Evolutionary conservation across 805 yeast genomes (phyloP), one percentile per base, ranked within the genome.

Genomic region (Allodekkera sacchari): DNA sequence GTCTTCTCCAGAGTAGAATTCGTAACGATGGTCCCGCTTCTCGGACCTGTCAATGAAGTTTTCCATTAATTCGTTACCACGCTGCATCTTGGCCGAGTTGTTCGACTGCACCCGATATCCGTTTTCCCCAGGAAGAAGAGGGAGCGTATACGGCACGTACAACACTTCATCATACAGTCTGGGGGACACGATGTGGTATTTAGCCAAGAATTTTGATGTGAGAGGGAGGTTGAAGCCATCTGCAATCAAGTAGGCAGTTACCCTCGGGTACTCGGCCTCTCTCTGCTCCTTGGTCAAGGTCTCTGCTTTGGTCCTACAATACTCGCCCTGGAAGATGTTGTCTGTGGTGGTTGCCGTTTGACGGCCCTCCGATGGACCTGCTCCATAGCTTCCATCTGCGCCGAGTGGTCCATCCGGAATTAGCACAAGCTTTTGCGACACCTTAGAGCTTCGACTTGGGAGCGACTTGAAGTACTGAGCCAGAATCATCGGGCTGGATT

Each of bases 101-200:
- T 82, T 81, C 2, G 92, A 78, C 50, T 74, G 77, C 10, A 83
- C 77, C 33, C 94, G 61, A 44, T 69, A 80, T 0, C 94, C 87
- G 43, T 77, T 80, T 17, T 67, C 71, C 3, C 96, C 96, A 0
- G 95, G 94, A 3, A 85, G 60, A 18, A 88, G 62, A 0, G 97
- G 98, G 24, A 89, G 61, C 18, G 85, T 71, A 48, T 88, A 89
- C 1, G 95, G 94, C 6, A 83, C 89, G 48, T 88, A 89, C 16
- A 92, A 58, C n/a, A 85, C 94, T 45, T 89, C 96, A 55, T 89
- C 96, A 47, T 89, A 89, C 19, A 82, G 52, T 39, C 96, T 63
- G 1, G 96, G 95, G 6, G 83, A 71, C 1, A 88, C 94, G 45
- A 79, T 78, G 55, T 89, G 98, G 27, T 77, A 65, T 6, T 69